phyloP scores from a whole-genome alignment of 1,284 basidiomycete species.

The Mycena citricolor region DNA sequence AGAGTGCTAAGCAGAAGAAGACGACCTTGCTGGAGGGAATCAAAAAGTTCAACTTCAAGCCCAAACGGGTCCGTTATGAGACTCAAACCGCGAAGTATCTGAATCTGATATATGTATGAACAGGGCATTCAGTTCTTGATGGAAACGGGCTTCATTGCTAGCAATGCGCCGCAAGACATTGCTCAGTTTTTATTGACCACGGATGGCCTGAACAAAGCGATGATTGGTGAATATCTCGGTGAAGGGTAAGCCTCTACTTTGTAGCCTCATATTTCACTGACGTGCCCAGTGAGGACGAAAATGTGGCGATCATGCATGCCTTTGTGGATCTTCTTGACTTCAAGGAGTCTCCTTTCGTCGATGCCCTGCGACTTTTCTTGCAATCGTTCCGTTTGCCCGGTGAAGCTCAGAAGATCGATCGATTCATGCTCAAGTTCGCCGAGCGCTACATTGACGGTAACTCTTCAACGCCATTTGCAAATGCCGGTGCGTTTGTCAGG shows the following conservation, averaged over 20 bases:
- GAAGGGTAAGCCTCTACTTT: constrained; percentile 69
- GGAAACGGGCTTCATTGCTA: constrained; percentile 87
- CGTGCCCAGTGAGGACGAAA: constrained; percentile 70
- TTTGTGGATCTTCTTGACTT: constrained; percentile 93
- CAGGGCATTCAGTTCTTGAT: constrained; percentile 89
- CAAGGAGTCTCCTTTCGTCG: constrained; percentile 76
- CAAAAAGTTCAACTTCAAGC: constrained; percentile 98
- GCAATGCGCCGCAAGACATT: constrained; percentile 75
- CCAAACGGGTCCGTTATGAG: constrained; percentile 72
- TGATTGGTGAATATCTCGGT: constrained; percentile 98
- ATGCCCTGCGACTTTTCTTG: constrained; percentile 84
- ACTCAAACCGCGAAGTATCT: not conserved
- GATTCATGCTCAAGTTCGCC: constrained; percentile 98
- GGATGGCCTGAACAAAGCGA: constrained; percentile 92
- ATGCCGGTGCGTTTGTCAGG: constrained; percentile 56
- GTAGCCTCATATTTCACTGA: constrained; percentile 4
- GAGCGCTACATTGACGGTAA: constrained; percentile 92
- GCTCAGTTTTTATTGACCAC: constrained; percentile 87
- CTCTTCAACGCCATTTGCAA: constrained; percentile 77
- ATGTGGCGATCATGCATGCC: constrained; percentile 93
- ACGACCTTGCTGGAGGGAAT: constrained; percentile 94
- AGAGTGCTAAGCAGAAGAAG: constrained; percentile 97
- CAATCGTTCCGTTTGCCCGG: constrained; percentile 95
- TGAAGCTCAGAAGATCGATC: constrained; percentile 96
- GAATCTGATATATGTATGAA: constrained; percentile 5